Evolutionary conservation across 2,329 filamentous ascomycete genomes (phyloP), one percentile per base, ranked within the genome.

Genomic region (Fusarium poae): DNA sequence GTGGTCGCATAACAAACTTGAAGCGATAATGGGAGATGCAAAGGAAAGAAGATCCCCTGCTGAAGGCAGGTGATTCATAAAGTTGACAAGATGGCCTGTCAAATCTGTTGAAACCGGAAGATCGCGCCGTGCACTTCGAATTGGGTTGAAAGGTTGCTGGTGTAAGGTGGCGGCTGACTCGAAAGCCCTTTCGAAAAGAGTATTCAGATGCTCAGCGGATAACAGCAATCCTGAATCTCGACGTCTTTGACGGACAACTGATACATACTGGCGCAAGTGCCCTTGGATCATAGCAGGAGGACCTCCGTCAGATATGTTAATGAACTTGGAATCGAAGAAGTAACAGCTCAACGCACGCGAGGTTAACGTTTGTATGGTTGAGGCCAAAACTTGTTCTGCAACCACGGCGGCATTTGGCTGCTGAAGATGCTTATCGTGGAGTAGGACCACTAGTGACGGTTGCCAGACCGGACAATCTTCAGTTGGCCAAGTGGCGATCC

Each of bases 401-500:
- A 49, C 20, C 32, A 10, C 30, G 4, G 16, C 21, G 18, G 46
- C 32, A 25, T 49, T 12, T 12, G 46, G 46, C 29, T 37, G 46
- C 8, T 25, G 46, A 8, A 49, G 32, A 30, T 49, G 21, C 12
- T 34, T 12, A 21, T 35, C 32, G 34, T 30, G 6, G 7, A 49
- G 46, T n/a, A 49, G 16, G 5, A 49, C 16, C 46, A 49, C 18
- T 3, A 49, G 10, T 5, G 32, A 49, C 12, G 46, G 46, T 18
- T 49, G 30, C 46, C 46, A 49, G 16, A 49, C 44, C 3, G 49
- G 16, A 18, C 25, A 12, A 9, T 46, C n/a, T 18, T 54, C 20
- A 21, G 4, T 25, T 13, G 56, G 45, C 56, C 56, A 59, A 53
- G 56, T 59, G 34, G 56, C 56, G 42, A 59, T 48, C 56, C 56